A percentile compares a stretch with the other conserved stretches of the same genome.
Evolutionary conservation across 768 basidiomycete genomes (phyloP).

Genomic region (Gloeostereum incarnatum): DNA sequence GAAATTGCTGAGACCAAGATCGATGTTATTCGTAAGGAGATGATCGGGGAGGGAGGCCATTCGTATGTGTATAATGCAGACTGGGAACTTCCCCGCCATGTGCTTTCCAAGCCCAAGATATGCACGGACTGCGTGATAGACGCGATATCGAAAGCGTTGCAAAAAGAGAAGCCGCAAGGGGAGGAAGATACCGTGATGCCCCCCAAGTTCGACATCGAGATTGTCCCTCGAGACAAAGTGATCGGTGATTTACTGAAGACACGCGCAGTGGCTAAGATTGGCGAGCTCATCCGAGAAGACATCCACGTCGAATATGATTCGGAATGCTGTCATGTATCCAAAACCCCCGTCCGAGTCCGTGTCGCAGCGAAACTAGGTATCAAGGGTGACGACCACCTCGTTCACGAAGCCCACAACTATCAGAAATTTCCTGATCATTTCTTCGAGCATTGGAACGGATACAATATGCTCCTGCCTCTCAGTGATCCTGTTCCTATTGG

Average conservation of each 20-base stretch:
- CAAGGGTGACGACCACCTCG: slow-evolving; percentile 25
- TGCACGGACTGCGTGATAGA: slow-evolving; percentile 28
- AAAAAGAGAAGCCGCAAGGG: neutral
- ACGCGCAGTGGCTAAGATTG: too few species aligned
- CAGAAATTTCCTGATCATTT: slow-evolving; percentile 32
- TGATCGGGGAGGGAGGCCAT: slow-evolving; percentile 38
- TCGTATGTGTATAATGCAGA: slow-evolving; percentile 42
- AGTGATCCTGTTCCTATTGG: slow-evolving; percentile 34
- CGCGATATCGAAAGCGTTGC: too few species aligned
- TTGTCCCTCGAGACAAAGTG: too few species aligned
- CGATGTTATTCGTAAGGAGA: slow-evolving; percentile 28
- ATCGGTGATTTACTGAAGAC: too few species aligned
- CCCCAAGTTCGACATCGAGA: too few species aligned
- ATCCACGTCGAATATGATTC: too few species aligned
- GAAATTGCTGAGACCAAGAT: slow-evolving; percentile 34
- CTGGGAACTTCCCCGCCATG: slow-evolving; percentile 38
- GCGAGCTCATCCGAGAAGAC: too few species aligned
- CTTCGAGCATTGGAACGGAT: slow-evolving; percentile 41
- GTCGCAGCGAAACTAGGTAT: slow-evolving; percentile 38
- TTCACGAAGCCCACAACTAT: slow-evolving; percentile 32
- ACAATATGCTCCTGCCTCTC: slow-evolving; percentile 31
- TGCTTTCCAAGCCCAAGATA: slow-evolving; percentile 22
- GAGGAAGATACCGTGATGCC: neutral
- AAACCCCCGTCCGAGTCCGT: slow-evolving; percentile 24
- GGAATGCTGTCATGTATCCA: too few species aligned